phyloP scores from a whole-genome alignment of 1,139 yeast species.

The Geotrichum cucujoidarum region DNA sequence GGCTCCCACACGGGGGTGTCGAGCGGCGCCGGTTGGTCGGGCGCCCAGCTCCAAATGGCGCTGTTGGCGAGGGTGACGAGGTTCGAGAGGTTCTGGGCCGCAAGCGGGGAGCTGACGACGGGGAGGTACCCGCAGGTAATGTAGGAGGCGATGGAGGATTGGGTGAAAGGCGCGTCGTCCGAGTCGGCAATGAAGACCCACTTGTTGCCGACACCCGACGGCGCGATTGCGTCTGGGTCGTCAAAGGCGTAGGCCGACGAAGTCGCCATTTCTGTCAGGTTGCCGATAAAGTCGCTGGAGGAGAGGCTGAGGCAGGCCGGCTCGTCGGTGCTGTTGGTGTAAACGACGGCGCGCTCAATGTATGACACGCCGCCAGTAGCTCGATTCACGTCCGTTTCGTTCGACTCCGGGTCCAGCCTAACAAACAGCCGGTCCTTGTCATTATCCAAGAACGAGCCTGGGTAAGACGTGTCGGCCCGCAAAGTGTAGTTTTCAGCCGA shows the following conservation, averaged over 20 bases:
- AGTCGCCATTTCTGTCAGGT: background rate
- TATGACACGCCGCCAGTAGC: background rate
- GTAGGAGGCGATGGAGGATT: slow-evolving; percentile 32
- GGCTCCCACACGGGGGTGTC: background rate
- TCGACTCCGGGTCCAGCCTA: background rate
- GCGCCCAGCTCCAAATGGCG: slow-evolving; percentile 70
- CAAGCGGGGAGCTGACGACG: slow-evolving; percentile 41
- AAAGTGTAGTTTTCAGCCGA: slow-evolving; percentile 23
- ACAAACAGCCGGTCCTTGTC: slow-evolving; percentile 12
- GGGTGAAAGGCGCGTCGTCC: slow-evolving; percentile 12
- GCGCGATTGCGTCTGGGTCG: background rate
- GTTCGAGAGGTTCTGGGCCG: slow-evolving; percentile 17
- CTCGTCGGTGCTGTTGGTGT: slow-evolving; percentile 24
- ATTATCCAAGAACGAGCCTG: background rate
- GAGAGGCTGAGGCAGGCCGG: slow-evolving; percentile 2
- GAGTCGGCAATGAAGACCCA: slow-evolving; percentile 12
- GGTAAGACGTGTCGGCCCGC: slow-evolving; percentile 20
- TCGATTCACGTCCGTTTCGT: background rate
- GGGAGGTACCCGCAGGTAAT: slow-evolving; percentile 59
- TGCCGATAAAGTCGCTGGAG: slow-evolving; percentile 18
- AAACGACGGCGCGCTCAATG: slow-evolving; percentile 13
- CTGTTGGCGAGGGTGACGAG: slow-evolving; percentile 35
- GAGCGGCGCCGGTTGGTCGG: slow-evolving; percentile 49
- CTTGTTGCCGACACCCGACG: background rate
- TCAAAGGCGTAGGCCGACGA: background rate